Percentiles rank a stretch among this genome's conserved stretches.
These are phyloP conservation scores for Nicotiana sylvestris DNA, from an alignment of 257 asterid genomes.

Conservation along the genomic window DNA sequence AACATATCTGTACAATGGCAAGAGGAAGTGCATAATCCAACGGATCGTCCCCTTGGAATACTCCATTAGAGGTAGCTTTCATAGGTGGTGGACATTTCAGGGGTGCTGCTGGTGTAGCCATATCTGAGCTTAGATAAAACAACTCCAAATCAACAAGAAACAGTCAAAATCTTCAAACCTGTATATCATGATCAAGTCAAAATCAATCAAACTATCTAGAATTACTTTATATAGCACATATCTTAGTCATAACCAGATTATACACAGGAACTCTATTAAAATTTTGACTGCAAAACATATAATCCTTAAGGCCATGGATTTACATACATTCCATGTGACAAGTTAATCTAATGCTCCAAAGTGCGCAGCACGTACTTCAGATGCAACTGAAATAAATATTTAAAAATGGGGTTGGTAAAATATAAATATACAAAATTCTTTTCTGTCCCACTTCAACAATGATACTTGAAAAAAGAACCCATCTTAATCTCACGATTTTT, in stretches of 20 bases:
- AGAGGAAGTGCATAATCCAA: conserved; percentile 76
- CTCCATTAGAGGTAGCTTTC: conserved; percentile 81
- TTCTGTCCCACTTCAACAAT: neutral
- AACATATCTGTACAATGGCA: conserved; percentile 63
- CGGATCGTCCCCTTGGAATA: conserved; percentile 76
- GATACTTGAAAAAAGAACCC: neutral
- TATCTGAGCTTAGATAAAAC: conserved; percentile 19
- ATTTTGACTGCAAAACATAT: neutral
- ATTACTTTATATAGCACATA: neutral
- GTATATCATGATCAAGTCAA: conserved; percentile 8
- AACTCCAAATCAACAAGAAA: conserved; percentile 22
- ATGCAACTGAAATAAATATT: neutral
- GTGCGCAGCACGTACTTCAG: neutral
- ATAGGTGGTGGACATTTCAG: conserved; percentile 46
- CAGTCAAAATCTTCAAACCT: conserved; percentile 29
- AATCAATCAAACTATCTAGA: neutral
- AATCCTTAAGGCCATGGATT: neutral
- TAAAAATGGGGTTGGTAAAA: neutral
- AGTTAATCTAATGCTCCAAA: neutral
- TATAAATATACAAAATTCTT: neutral
- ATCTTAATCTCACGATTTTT: neutral
- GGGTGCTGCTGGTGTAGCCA: conserved; percentile 47
- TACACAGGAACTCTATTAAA: neutral
- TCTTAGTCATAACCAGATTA: neutral
- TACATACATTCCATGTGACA: neutral